These are phyloP conservation scores for Pascua guehoae DNA, from an alignment of 1,284 basidiomycete species.

Conservation along the genomic window DNA sequence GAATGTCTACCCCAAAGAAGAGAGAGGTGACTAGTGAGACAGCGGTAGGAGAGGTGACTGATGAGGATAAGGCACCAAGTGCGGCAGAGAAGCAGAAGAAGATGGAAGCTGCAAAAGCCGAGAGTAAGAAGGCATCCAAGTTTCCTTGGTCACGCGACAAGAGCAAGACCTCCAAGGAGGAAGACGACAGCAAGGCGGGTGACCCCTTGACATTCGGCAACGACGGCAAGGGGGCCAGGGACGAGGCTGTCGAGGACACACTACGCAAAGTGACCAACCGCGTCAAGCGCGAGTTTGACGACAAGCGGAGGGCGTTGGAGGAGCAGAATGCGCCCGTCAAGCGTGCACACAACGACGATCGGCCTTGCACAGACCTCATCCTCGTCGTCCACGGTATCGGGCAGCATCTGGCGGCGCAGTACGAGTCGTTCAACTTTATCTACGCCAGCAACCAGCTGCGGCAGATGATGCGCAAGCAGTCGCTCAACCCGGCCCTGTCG, in stretches of 20 bases:
- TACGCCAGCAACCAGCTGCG: slow-evolving; percentile 54
- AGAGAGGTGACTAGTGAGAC: too few species aligned
- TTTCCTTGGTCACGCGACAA: too few species aligned
- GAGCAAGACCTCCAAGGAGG: background rate
- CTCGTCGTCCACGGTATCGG: slow-evolving; percentile 55
- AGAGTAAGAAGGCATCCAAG: too few species aligned
- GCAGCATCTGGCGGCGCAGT: slow-evolving; percentile 51
- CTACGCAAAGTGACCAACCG: background rate
- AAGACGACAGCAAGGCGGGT: slow-evolving; percentile 9
- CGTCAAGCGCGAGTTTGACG: slow-evolving; percentile 12
- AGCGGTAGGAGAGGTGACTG: background rate
- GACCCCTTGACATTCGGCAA: background rate
- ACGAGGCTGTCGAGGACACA: background rate
- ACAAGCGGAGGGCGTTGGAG: slow-evolving; percentile 26
- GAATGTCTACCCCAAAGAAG: too few species aligned
- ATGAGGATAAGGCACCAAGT: background rate
- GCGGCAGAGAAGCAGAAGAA: background rate
- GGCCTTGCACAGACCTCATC: slow-evolving; percentile 52
- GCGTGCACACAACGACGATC: slow-evolving; percentile 39
- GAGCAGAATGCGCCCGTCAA: slow-evolving; percentile 45
- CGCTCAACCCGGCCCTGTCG: slow-evolving; percentile 48
- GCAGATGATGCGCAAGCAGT: slow-evolving; percentile 50
- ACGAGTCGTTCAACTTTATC: slow-evolving; percentile 55
- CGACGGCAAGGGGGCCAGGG: background rate
- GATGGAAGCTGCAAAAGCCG: background rate